Percentiles rank a stretch among this genome's conserved stretches.
Evolutionary conservation across 2,329 filamentous ascomycete genomes (phyloP).

Genomic region (Onygenales sp.): DNA sequence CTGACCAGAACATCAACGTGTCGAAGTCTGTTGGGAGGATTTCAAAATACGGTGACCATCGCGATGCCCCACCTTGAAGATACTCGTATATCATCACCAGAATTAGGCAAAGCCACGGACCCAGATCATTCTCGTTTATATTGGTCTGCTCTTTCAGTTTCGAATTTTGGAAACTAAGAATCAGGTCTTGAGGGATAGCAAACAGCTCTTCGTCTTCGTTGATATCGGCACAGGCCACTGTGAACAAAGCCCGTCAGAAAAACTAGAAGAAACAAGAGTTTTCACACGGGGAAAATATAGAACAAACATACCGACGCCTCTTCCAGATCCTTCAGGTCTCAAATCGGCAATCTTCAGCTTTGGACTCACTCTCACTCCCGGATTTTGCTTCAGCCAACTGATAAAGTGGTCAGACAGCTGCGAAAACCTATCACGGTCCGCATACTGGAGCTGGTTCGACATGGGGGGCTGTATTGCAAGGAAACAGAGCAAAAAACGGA

Average conservation of each 20-base stretch:
- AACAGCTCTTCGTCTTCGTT: constrained; percentile 68
- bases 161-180: constrained; percentile 67
- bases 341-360: constrained; percentile 53
- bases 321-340: constrained; percentile 45
- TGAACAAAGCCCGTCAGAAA: constrained; percentile 10
- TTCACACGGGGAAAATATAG: constrained; percentile 8
- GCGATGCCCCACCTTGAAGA: constrained; percentile 49
- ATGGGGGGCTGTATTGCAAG: constrained; percentile 15
- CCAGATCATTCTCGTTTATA: constrained; percentile 41
- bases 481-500: neutral
- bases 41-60: constrained; percentile 70
- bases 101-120: constrained; percentile 53
- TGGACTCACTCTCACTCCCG: constrained; percentile 45
- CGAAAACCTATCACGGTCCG: constrained; percentile 31
- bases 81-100: constrained; percentile 73
- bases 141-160: constrained; percentile 51
- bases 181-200: constrained; percentile 60
- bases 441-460: constrained; percentile 27
- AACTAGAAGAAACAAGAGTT: constrained; percentile 9
- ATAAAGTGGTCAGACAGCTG: constrained; percentile 44
- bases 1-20: constrained; percentile 83
- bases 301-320: constrained; percentile 51
- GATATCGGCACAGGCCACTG: constrained; percentile 64
- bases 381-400: constrained; percentile 44
- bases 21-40: constrained; percentile 65